Conservation (phyloP, 352 stramenopile genomes). For the Phytophthora kernoviae region DNA sequence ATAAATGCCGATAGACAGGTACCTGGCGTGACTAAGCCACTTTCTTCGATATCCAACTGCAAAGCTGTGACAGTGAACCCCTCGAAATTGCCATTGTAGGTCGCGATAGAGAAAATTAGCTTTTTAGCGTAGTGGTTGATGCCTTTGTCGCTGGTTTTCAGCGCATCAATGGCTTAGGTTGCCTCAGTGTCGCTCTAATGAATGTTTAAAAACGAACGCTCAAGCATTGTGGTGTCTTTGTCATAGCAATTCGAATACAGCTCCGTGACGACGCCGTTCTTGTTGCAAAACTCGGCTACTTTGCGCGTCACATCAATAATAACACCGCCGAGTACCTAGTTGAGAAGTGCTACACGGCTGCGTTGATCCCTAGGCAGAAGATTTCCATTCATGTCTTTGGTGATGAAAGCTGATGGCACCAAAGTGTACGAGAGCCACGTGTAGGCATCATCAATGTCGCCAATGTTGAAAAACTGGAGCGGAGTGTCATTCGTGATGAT, state of each 20-base stretch:
- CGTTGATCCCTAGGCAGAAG: conserved; percentile 27
- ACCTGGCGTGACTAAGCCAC: conserved; percentile 23
- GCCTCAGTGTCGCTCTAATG: conserved; percentile 29
- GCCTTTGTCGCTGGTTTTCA: conserved; percentile 29
- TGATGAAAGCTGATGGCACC: conserved; percentile 42
- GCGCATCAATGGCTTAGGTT: conserved; percentile 3
- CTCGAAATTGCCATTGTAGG: conserved; percentile 46
- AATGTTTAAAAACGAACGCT: conserved; percentile 35
- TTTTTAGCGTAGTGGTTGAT: conserved; percentile 28
- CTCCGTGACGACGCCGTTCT: conserved; percentile 20
- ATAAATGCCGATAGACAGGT: conserved; percentile 15
- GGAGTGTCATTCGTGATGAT: conserved; percentile 36
- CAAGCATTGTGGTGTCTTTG: conserved; percentile 3
- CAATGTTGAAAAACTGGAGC: conserved; percentile 48
- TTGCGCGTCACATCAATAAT: conserved; percentile 26
- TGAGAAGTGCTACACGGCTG: conserved; percentile 27
- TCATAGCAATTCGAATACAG: conserved; percentile 46
- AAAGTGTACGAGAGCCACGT: conserved; percentile 44
- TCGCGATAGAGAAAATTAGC: conserved; percentile 38
- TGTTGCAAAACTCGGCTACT: conserved; percentile 10
- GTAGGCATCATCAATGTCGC: conserved; percentile 33
- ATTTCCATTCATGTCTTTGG: conserved; percentile 42
- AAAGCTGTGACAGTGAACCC: conserved; percentile 32
- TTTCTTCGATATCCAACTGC: conserved; percentile 28
- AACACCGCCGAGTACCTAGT: conserved; percentile 43